Evolutionary conservation across 1,284 basidiomycete species (phyloP), one percentile per base, ranked within the genome.

Genomic region (Microstroma glucosiphilum): DNA sequence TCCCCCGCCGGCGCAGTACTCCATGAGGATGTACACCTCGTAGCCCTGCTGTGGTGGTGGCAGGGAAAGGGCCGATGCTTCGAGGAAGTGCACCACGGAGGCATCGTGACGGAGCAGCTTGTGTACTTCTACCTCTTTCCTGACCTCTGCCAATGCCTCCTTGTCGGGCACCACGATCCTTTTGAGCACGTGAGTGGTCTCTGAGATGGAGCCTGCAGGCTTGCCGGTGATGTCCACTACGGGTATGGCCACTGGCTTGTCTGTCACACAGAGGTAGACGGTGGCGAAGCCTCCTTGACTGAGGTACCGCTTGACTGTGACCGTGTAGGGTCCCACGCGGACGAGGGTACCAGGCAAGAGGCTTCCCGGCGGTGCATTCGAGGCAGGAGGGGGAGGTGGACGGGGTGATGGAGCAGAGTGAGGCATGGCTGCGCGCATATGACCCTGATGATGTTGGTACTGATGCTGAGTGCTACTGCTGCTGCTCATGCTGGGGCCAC

Each of bases 1-100:
- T 46, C 96, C 96, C 26, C 96, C 96, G 53, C 85, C 87, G 9
- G 85, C 74, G 79, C 92, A 96, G 80, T 88, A 96, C 80, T 99
- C 96, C 96, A 99, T 99, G 64, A 99, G 85, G 78, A 99, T 98
- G 80, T 96, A 97, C 55, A 98, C 93, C 80, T 98, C 96, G 79
- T 89, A 92, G 74, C 88, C 89, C 21, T 19, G 15, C 21, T 54
- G 51, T 19, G 51, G 51, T 25, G 51, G 51, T 48, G 68, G 72
- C 4, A 79, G 69, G 11, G 76, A 70, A n/a, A 76, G 72, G 0
- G 80, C 79, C n/a, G 92, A 83, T 21, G 82, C 91, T 81, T 96
- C 92, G 78, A 94, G 89, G 77, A 96, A 87, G 78, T 92, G 87
- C 63, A 94, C 92, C 66, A 96, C 92, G 79, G 93, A 91, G 4